Base-by-base conservation (phyloP, 352 stramenopile species). In the Phytophthora melonis region DNA sequence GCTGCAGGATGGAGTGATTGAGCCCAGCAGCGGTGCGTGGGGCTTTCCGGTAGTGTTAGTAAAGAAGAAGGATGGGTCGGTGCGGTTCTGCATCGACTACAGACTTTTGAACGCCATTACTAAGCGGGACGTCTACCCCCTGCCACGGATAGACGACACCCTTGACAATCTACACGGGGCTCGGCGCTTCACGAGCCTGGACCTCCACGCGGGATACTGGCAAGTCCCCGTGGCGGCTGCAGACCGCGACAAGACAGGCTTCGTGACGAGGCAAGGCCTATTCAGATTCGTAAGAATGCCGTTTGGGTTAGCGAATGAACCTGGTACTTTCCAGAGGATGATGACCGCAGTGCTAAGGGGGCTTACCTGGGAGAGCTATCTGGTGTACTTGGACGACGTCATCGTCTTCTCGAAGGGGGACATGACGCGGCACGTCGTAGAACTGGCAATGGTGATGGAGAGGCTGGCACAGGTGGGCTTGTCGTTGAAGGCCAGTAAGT, bases 241-340 rank as follows among this genome's bases (percentile, higher is more conserved):
- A 7, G 66, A 70, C n/a, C n/a, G n/a, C 1, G 62, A 75, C 25
- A 75, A 79, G 72, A 75, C 66, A 8, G 72, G 57, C 9, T 75
- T 79, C 39, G 39, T 47, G 39, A 47, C 39, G 10, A 47, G 39
- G 14, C 39, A 18, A 18, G 39, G 39, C 14, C 14, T 47, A 6
- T 47, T 47, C 39, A 47, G 14, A 47, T 47, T 47, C 14, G 39
- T 47, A 18, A 11, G 39, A 18, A 47, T 47, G 39, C 39, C 39
- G 39, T 47, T 47, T 18, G 39, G 39, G 9, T 47, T 47, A 47
- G 39, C 39, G 9, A 47, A 47, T 47, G 39, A 2, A 47, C 39
- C 39, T 47, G 39, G 39, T 18, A 47, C 39, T 47, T 47, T 47
- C 39, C 39, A 47, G 39, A 11, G 39, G 2, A 47, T 47, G 39